Evolutionary conservation across 441 rosid genomes (phyloP), one percentile per base, ranked within the genome.

Genomic region (Adansonia gregorii): DNA sequence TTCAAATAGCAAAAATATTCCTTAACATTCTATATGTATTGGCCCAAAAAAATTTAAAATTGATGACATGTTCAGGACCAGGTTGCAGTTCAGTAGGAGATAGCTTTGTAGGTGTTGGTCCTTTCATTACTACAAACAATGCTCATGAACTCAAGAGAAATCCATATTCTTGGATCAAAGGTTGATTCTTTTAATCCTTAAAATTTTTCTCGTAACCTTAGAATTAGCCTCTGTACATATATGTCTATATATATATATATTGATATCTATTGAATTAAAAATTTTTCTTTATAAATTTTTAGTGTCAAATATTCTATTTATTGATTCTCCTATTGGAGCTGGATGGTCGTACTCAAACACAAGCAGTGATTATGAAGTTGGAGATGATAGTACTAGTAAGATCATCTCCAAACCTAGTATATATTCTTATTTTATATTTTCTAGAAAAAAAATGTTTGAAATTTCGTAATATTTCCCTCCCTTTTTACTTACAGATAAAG

Each of bases 331-430:
- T 8, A 7, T 55, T 9, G 75, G 75, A 41, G 8, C 35, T 5
- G 19, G 75, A 10, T 72, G 75, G 75, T 72, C 75, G 0, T 72
- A 39, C 19, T 55, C 75, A n/a, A 56, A 58, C 49, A 20, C 24
- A 54, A 10, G 15, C 3, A 17, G 51, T n/a, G 75, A 55, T 55
- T 72, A 72, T 55, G 10, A 39, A 8, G n/a, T 0, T 12, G 65
- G 75, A 9, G 65, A 72, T 72, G n/a, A 2, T 7, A 55, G 64
- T 11, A 55, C 75, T 0, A 72, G 75, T 72, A 35, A 55, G 65
- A n/a, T 54, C 46, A 31, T 2, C 0, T 3, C 14, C 3, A 51
- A 24, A 52, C 12, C 3, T 0, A 0, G 0, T 0, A 1, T 55
- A 6, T 55, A 0, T 1, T 55, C 14, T 58, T 58, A 19, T 58